A percentile compares a stretch with the other conserved stretches of the same genome.
Conservation (phyloP, 2,329 filamentous ascomycete species). For the Penicillium brevicompactum region DNA sequence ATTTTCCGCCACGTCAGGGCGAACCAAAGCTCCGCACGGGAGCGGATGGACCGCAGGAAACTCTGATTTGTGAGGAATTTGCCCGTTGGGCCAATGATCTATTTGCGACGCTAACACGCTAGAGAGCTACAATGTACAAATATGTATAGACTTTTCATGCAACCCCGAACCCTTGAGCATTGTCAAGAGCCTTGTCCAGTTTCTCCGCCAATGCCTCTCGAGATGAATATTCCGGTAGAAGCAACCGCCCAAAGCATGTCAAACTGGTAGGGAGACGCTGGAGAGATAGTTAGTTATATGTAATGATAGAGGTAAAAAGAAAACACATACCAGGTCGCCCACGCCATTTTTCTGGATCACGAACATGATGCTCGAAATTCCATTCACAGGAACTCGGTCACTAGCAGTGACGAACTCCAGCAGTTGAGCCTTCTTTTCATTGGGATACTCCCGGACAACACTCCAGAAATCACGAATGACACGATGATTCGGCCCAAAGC, state of each 20-base stretch:
- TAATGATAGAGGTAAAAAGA: neutral
- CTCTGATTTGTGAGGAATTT: conserved; percentile 13
- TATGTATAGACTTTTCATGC: conserved; percentile 50
- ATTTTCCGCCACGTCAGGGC: conserved; percentile 11
- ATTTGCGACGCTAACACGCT: neutral
- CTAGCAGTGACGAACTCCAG: conserved; percentile 95
- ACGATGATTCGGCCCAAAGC: conserved; percentile 70
- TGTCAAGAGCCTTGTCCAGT: conserved; percentile 81
- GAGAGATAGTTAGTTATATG: conserved; percentile 9
- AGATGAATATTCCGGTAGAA: conserved; percentile 79
- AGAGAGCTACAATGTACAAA: conserved; percentile 12
- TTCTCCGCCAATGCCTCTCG: conserved; percentile 72
- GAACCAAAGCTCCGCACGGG: conserved; percentile 18
- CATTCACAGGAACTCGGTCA: conserved; percentile 85
- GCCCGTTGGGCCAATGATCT: neutral
- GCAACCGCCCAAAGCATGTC: conserved; percentile 88
- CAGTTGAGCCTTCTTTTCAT: conserved; percentile 71
- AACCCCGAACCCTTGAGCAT: conserved; percentile 87
- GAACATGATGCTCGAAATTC: conserved; percentile 79
- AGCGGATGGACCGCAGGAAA: conserved; percentile 7
- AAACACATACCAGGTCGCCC: conserved; percentile 51
- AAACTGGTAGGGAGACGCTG: conserved; percentile 75
- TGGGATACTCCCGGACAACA: conserved; percentile 66
- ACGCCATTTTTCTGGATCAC: conserved; percentile 76
- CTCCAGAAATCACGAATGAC: conserved; percentile 82